Evolutionary conservation across 2,329 filamentous ascomycete genomes (phyloP), one percentile per base, ranked within the genome.

Genomic region (Penicillium sp.): DNA sequence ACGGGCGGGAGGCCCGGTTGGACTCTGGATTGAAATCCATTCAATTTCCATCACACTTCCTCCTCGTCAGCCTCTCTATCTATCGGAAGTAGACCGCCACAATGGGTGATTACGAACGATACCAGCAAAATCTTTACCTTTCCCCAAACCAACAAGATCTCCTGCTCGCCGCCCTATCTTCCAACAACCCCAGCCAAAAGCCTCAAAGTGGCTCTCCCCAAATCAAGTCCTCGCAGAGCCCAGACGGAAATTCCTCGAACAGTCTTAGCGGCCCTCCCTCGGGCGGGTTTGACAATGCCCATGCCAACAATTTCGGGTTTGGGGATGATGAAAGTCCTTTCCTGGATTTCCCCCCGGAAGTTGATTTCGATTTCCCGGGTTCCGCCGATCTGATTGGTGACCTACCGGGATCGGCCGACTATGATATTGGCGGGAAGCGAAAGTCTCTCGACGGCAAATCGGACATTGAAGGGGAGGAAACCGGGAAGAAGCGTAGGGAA

Each of bases 281-380:
- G 3, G 65, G 67, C 6, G 58, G 67, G 3, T 72, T 73, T 47
- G 67, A 75, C 42, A 65, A 65, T 44, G 55, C 77, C 55, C 68
- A 74, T 54, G 73, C 75, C 16, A 77, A 74, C 39, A 75, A 77
- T 27, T 70, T 84, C 52, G 81, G 78, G 60, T 82, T 85, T 54
- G 70, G 70, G 12, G 65, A 72, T 13, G 85, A 91, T 32, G 88
- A 91, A 46, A 94, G 88, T 60, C 91, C 92, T 0, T 92, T 87
- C 67, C 80, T 95, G 55, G 91, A 96, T 68, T 94, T 91, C 65
- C 86, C 89, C 62, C 87, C 89, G 61, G 86, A 89, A 45, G 86
- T 91, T 55, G 90, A 92, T 56, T 92, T 92, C 60, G 86, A 91
- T 55, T 73, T 84, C 56, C 79, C 79, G 52, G 79, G 78, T 18